phyloP scores from a whole-genome alignment of 768 basidiomycete species.

The Amanita rubescens region DNA sequence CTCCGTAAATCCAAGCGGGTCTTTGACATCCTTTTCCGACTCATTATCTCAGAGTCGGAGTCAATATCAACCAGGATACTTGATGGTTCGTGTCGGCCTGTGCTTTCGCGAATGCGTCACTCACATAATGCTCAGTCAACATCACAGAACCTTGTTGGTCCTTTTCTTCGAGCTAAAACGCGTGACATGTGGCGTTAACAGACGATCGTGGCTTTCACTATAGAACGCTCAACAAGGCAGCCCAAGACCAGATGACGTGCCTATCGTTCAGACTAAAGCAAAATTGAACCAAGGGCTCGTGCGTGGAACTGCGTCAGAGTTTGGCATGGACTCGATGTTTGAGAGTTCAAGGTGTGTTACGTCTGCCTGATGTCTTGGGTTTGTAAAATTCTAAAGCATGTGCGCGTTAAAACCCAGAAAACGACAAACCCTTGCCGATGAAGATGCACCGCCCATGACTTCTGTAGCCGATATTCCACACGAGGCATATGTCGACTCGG shows the following conservation, averaged over 20 bases:
- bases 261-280: slow-evolving; percentile 72
- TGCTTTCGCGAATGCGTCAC: neutral
- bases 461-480: slow-evolving; percentile 73
- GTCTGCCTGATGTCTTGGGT: slow-evolving; percentile 2
- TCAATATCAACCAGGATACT: slow-evolving; percentile 76
- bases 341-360: slow-evolving; percentile 52
- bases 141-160: slow-evolving; percentile 31
- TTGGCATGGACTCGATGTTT: slow-evolving; percentile 84
- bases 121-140: slow-evolving; percentile 52
- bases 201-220: slow-evolving; percentile 4
- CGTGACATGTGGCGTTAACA: slow-evolving; percentile 18
- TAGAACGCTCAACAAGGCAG: slow-evolving; percentile 45
- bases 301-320: slow-evolving; percentile 58
- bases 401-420: too few relatives aligned
- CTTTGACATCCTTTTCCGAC: too few relatives aligned
- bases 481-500: slow-evolving; percentile 39
- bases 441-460: slow-evolving; percentile 75
- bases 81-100: slow-evolving; percentile 55
- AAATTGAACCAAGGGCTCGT: slow-evolving; percentile 68
- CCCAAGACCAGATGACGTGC: slow-evolving; percentile 65
- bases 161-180: slow-evolving; percentile 29
- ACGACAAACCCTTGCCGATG: slow-evolving; percentile 66
- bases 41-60: too few relatives aligned
- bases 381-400: neutral
- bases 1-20: slow-evolving; percentile 31